Conservation (phyloP, 495 filamentous ascomycete species). For the Parathielavia hyrcaniae region DNA sequence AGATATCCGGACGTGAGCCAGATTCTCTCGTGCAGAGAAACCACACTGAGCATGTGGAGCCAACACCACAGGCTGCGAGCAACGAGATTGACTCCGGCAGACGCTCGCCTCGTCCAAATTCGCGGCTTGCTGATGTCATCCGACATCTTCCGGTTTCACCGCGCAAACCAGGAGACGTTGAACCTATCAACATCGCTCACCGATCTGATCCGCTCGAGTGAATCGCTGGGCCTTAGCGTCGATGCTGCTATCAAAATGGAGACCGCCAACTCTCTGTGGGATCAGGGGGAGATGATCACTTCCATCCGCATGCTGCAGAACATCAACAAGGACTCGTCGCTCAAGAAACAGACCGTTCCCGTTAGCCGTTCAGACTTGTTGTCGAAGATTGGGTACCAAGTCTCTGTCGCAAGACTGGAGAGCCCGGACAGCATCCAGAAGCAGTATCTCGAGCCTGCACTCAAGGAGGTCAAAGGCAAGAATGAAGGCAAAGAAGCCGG, state of each 20-base stretch:
- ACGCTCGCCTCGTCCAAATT: slow-evolving; percentile 66
- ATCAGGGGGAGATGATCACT: slow-evolving; percentile 83
- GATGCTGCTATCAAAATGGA: slow-evolving; percentile 69
- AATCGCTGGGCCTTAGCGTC: slow-evolving; percentile 63
- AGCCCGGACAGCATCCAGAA: slow-evolving; percentile 85
- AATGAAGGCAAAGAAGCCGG: slow-evolving; percentile 68
- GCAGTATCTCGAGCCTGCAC: slow-evolving; percentile 72
- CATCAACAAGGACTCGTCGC: slow-evolving; percentile 54
- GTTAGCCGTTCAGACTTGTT: slow-evolving; percentile 75
- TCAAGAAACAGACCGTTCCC: slow-evolving; percentile 63
- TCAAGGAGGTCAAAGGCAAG: slow-evolving; percentile 69
- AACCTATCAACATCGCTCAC: slow-evolving; percentile 75
- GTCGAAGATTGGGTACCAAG: slow-evolving; percentile 78
- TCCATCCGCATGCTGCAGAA: slow-evolving; percentile 83
- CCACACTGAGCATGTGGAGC: slow-evolving; percentile 72
- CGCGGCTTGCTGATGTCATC: slow-evolving; percentile 67
- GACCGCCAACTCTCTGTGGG: slow-evolving; percentile 85
- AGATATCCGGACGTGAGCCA: slow-evolving; percentile 77
- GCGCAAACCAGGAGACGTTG: slow-evolving; percentile 75
- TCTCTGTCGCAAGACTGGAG: slow-evolving; percentile 88
- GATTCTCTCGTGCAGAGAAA: slow-evolving; percentile 74
- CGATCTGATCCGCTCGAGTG: slow-evolving; percentile 61
- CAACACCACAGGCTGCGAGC: slow-evolving; percentile 57
- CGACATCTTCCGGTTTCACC: slow-evolving; percentile 67
- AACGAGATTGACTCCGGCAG: slow-evolving; percentile 50